Percentiles rank a stretch among this genome's conserved stretches.
Evolutionary conservation across 345 rosid species (phyloP).

Genomic region (Citrus mangshanensis): DNA sequence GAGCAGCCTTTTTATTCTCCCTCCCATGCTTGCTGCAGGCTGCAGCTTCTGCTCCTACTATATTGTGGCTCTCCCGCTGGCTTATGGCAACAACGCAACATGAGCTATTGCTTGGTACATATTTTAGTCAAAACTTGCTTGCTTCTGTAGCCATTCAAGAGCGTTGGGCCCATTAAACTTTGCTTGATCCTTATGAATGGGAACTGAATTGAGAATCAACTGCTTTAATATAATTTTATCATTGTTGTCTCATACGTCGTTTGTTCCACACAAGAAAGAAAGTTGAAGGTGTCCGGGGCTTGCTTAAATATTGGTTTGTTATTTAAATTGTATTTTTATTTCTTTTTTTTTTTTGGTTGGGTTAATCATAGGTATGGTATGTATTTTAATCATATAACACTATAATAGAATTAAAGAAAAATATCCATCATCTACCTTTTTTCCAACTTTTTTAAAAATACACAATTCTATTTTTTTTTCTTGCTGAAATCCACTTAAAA

Average conservation of each 20-base stretch:
- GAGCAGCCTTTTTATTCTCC: slow-evolving; percentile 20
- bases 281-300: no score
- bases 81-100: background rate
- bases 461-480: no score
- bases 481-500: no score
- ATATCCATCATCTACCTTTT: no score
- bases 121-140: background rate
- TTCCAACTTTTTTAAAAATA: no score
- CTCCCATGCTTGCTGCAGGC: slow-evolving; percentile 23
- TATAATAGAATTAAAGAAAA: no score
- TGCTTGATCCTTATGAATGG: background rate
- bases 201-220: background rate
- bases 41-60: slow-evolving; percentile 2
- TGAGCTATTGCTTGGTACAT: background rate
- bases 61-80: background rate
- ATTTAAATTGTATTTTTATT: background rate
- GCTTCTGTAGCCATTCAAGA: background rate
- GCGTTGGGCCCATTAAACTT: background rate
- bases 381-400: no score
- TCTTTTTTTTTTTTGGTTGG: background rate
- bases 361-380: no score
- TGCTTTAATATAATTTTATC: background rate
- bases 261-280: no score
- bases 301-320: no score
- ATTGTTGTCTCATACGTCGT: no score